These are phyloP conservation scores for Neonectria neomacrospora DNA, from an alignment of 2,329 filamentous ascomycete species.

Conservation along the genomic window DNA sequence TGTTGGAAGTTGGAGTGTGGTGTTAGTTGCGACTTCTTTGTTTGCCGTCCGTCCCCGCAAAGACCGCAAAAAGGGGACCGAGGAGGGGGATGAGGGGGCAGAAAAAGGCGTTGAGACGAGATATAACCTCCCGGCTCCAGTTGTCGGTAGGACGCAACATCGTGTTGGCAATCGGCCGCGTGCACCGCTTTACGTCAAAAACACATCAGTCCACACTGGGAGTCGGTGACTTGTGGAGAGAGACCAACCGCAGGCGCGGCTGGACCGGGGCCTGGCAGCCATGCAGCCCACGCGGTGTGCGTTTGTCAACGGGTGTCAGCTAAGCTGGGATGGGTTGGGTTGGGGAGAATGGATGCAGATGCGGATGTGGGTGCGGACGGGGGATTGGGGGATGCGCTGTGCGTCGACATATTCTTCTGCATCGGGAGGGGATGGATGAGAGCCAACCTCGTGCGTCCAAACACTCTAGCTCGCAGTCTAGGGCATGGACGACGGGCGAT, in stretches of 20 bases:
- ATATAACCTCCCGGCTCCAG: slow-evolving; percentile 42
- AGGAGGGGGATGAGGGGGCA: slow-evolving; percentile 33
- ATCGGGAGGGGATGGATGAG: slow-evolving; percentile 30
- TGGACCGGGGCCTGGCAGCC: slow-evolving; percentile 30
- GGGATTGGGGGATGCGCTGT: slow-evolving; percentile 40
- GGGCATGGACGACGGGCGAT: slow-evolving; percentile 7
- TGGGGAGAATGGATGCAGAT: slow-evolving; percentile 23
- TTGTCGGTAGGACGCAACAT: slow-evolving; percentile 42
- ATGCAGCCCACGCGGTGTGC: slow-evolving; percentile 35
- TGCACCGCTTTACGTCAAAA: slow-evolving; percentile 45
- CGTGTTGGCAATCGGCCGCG: slow-evolving; percentile 37
- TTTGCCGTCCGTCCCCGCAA: slow-evolving; percentile 41
- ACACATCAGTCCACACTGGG: slow-evolving; percentile 42
- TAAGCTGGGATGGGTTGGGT: slow-evolving; percentile 32
- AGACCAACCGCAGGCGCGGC: slow-evolving; percentile 39
- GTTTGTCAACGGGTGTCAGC: slow-evolving; percentile 27
- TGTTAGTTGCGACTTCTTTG: slow-evolving; percentile 40
- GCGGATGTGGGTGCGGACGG: slow-evolving; percentile 32
- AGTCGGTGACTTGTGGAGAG: slow-evolving; percentile 28
- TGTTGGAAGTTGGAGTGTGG: slow-evolving; percentile 38
- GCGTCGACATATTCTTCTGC: slow-evolving; percentile 40
- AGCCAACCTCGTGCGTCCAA: slow-evolving; percentile 36
- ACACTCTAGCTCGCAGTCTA: slow-evolving; percentile 26
- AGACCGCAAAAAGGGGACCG: slow-evolving; percentile 36
- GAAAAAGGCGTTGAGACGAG: slow-evolving; percentile 36